A percentile compares a stretch with the other conserved stretches of the same genome.
These are phyloP conservation scores for Mallotus japonicus DNA, from an alignment of 441 rosid species.

Conservation along the genomic window DNA sequence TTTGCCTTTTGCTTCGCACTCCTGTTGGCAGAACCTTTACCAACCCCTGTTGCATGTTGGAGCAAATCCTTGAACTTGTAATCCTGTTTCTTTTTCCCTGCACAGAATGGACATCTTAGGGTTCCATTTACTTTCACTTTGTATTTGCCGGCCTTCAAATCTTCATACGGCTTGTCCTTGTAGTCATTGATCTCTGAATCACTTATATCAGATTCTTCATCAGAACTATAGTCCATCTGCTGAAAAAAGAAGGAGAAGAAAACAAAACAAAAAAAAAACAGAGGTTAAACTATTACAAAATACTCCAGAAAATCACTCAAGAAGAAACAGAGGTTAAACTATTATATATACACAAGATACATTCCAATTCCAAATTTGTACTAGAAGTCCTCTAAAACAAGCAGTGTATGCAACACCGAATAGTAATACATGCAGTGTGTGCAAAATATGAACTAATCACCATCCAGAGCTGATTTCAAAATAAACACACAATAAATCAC, in stretches of 20 bases:
- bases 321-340: not conserved
- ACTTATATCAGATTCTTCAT: conserved; percentile 71
- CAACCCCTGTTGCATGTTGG: conserved; percentile 84
- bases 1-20: conserved; percentile 71
- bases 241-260: not conserved
- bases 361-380: no score
- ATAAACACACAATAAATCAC: no score
- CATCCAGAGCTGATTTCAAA: no score
- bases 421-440: no score
- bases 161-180: conserved; percentile 56
- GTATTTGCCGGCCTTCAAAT: conserved; percentile 39
- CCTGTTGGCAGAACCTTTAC: conserved; percentile 66
- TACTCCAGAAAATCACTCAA: not conserved
- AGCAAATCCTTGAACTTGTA: conserved; percentile 73
- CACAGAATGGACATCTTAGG: conserved; percentile 77
- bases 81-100: conserved; percentile 81
- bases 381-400: no score
- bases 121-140: conserved; percentile 62
- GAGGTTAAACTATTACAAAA: not conserved
- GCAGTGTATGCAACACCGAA: no score
- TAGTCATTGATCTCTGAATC: conserved; percentile 65
- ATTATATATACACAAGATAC: no score
- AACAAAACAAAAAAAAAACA: no score
- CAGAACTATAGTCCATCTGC: conserved; percentile 58
- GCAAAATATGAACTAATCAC: no score